Evolutionary conservation across 2,329 filamentous ascomycete genomes (phyloP).

Genomic region (Fusarium multiceps): DNA sequence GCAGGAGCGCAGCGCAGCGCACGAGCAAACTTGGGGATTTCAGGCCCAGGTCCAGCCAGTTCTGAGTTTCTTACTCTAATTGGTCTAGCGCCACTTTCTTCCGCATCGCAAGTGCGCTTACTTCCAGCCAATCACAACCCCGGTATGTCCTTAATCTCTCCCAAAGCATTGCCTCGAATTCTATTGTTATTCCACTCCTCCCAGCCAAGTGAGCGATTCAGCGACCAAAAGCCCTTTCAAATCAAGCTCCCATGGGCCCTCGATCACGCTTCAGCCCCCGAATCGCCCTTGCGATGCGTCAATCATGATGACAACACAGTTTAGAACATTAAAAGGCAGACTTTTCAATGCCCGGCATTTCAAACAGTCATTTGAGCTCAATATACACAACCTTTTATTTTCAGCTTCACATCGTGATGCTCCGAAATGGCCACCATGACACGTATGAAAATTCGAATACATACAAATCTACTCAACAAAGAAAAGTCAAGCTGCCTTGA

Average conservation of each 20-base stretch:
- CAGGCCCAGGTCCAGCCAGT: slow-evolving; percentile 21
- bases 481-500: background rate
- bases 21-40: slow-evolving; percentile 28
- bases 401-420: slow-evolving; percentile 30
- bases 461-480: background rate
- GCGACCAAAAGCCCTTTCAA: slow-evolving; percentile 30
- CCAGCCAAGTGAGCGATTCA: slow-evolving; percentile 32
- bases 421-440: slow-evolving; percentile 15
- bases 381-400: slow-evolving; percentile 10
- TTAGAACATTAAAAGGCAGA: background rate
- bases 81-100: slow-evolving; percentile 30
- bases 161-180: slow-evolving; percentile 31
- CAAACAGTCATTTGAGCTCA: slow-evolving; percentile 6
- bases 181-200: slow-evolving; percentile 31
- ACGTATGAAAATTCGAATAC: background rate
- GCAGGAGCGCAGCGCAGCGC: slow-evolving; percentile 2
- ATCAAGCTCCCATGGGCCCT: slow-evolving; percentile 23
- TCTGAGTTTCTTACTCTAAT: slow-evolving; percentile 23
- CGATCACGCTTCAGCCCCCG: slow-evolving; percentile 23
- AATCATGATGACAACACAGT: slow-evolving; percentile 10
- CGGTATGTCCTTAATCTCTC: slow-evolving; percentile 14
- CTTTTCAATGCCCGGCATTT: background rate
- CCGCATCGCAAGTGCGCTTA: slow-evolving; percentile 12
- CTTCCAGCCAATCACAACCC: slow-evolving; percentile 20
- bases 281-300: slow-evolving; percentile 3